These are phyloP conservation scores for Clonostachys sp. DNA, from an alignment of 2,329 filamentous ascomycete species.

Conservation along the genomic window DNA sequence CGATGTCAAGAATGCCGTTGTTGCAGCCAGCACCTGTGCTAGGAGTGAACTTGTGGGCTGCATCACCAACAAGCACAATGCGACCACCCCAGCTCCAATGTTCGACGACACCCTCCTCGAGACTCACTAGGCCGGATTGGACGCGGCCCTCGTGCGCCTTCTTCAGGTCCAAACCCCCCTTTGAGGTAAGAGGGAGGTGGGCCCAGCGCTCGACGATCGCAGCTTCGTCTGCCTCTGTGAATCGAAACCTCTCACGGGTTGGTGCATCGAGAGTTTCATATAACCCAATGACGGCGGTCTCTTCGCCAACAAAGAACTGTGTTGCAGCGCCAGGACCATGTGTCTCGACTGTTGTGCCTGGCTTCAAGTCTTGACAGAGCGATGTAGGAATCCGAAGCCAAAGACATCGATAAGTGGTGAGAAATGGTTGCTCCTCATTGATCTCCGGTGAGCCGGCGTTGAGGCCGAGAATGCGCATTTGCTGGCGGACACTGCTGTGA, in stretches of 20 bases:
- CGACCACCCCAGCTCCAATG: background rate
- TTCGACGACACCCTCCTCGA: conserved; percentile 19
- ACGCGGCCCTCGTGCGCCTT: conserved; percentile 2
- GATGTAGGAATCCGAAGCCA: conserved; percentile 22
- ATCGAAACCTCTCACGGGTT: conserved; percentile 12
- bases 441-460: conserved; percentile 3
- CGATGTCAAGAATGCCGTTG: conserved; percentile 18
- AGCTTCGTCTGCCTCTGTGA: conserved; percentile 18
- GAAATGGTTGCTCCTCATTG: conserved; percentile 19
- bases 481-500: conserved; percentile 10
- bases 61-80: conserved; percentile 19
- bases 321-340: background rate
- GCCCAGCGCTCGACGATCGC: conserved; percentile 12
- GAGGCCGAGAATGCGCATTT: conserved; percentile 16
- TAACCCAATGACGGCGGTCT: conserved; percentile 13
- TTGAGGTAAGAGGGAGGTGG: conserved; percentile 9
- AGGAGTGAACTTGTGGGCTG: conserved; percentile 21
- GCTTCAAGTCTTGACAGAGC: background rate
- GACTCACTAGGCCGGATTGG: conserved; percentile 10
- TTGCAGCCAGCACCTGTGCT: conserved; percentile 20
- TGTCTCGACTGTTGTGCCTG: background rate
- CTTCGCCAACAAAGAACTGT: conserved; percentile 13
- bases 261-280: conserved; percentile 18
- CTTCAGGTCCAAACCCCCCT: too few species aligned
- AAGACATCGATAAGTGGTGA: conserved; percentile 21